phyloP scores from a whole-genome alignment of 106 monocot species.

The Posidonia australis region DNA sequence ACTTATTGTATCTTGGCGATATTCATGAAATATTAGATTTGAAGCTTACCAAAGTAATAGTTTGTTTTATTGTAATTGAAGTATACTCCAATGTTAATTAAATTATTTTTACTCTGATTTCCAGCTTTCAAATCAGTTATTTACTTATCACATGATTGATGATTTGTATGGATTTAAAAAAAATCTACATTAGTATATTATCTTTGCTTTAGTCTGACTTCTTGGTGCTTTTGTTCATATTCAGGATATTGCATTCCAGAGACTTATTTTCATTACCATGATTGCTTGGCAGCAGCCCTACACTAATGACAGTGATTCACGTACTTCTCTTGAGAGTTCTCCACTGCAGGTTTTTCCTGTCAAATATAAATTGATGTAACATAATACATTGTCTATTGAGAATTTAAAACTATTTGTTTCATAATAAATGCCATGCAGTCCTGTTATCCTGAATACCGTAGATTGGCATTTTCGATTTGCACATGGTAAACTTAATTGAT shows the following conservation, averaged over 20 bases:
- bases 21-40: no score
- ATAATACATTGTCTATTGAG: neutral
- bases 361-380: neutral
- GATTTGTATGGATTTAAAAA: no score
- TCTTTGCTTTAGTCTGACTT: neutral
- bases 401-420: neutral
- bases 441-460: no score
- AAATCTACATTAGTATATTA: no score
- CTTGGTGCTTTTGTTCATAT: conserved; percentile 4
- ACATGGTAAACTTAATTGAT: no score
- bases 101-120: neutral
- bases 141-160: neutral
- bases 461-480: no score
- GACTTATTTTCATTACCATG: conserved; percentile 94
- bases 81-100: no score
- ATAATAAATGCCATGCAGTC: no score
- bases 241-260: conserved; percentile 92
- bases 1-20: no score
- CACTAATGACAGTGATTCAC: conserved; percentile 20
- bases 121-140: neutral
- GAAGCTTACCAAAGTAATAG: no score
- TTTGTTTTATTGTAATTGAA: no score
- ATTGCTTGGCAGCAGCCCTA: conserved; percentile 96
- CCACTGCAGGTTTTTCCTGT: conserved; percentile 51
- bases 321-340: conserved; percentile 31